phyloP scores from a whole-genome alignment of 345 rosid species.

The Eucalyptus erythrocorys region DNA sequence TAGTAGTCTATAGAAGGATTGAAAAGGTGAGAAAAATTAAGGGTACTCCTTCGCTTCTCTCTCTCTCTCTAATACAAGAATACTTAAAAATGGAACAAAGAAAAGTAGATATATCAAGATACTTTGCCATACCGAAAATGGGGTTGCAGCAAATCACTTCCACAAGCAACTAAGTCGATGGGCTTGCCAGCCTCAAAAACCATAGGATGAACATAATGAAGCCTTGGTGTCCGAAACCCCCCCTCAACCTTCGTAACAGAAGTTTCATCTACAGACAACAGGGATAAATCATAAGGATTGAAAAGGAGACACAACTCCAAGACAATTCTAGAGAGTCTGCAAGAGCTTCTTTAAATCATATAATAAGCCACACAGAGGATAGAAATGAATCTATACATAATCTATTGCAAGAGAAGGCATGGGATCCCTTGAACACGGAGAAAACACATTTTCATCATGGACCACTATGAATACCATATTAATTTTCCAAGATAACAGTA shows the following conservation, averaged over 20 bases:
- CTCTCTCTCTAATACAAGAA: not conserved
- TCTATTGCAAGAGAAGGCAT: not conserved
- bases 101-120: not conserved
- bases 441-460: not conserved
- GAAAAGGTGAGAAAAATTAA: not conserved
- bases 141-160: slow-evolving; percentile 51
- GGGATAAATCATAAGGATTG: not conserved
- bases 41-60: not conserved
- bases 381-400: not conserved
- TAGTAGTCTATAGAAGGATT: no score
- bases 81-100: not conserved
- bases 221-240: slow-evolving; percentile 50
- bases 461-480: not conserved
- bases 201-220: slow-evolving; percentile 76
- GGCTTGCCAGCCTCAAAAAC: slow-evolving; percentile 95
- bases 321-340: not conserved
- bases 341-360: not conserved
- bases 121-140: slow-evolving; percentile 47
- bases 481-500: not conserved
- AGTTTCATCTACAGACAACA: slow-evolving; percentile 39
- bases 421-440: not conserved
- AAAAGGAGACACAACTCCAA: not conserved
- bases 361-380: not conserved
- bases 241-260: slow-evolving; percentile 44
- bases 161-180: slow-evolving; percentile 77